These are phyloP conservation scores for Ramichloridium luteum DNA, from an alignment of 2,329 filamentous ascomycete genomes.

Conservation along the genomic window DNA sequence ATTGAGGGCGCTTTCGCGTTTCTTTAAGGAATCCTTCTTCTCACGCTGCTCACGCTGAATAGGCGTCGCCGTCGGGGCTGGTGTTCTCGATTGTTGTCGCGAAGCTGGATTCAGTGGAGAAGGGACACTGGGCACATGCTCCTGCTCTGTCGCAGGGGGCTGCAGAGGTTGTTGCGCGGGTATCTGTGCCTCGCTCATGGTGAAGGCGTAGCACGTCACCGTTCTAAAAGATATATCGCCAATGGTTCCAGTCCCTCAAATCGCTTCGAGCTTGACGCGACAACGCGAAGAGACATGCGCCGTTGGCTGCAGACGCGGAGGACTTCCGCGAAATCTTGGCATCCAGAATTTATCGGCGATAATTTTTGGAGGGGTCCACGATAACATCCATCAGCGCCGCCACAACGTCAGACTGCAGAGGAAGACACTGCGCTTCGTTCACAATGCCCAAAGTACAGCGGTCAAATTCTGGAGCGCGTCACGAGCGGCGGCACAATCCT, in stretches of 20 bases:
- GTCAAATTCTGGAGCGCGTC: constrained; percentile 35
- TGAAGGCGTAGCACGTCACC: too few species aligned
- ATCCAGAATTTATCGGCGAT: too few species aligned
- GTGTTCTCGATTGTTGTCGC: constrained; percentile 20
- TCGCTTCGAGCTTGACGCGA: constrained; percentile 5
- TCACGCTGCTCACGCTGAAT: constrained; percentile 39
- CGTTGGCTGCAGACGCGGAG: too few species aligned
- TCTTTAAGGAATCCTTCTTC: constrained; percentile 40
- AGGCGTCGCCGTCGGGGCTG: constrained; percentile 30
- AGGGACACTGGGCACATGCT: constrained; percentile 54
- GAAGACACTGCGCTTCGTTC: too few species aligned
- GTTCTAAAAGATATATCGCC: too few species aligned
- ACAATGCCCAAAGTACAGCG: constrained; percentile 68
- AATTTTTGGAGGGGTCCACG: too few species aligned
- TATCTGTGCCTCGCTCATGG: constrained; percentile 3
- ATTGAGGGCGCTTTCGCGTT: constrained; percentile 34
- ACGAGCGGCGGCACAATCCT: constrained; percentile 68
- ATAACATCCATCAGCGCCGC: constrained; percentile 1
- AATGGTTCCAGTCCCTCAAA: too few species aligned
- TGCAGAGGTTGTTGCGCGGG: not conserved
- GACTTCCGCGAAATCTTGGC: too few species aligned
- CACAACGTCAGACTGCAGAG: constrained; percentile 2
- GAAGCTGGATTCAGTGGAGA: constrained; percentile 61
- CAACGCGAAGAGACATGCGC: too few species aligned
- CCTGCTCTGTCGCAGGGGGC: constrained; percentile 7